phyloP scores from a whole-genome alignment of 225 moss, liverwort and hornwort species.

The Antitrichia curtipendula region DNA sequence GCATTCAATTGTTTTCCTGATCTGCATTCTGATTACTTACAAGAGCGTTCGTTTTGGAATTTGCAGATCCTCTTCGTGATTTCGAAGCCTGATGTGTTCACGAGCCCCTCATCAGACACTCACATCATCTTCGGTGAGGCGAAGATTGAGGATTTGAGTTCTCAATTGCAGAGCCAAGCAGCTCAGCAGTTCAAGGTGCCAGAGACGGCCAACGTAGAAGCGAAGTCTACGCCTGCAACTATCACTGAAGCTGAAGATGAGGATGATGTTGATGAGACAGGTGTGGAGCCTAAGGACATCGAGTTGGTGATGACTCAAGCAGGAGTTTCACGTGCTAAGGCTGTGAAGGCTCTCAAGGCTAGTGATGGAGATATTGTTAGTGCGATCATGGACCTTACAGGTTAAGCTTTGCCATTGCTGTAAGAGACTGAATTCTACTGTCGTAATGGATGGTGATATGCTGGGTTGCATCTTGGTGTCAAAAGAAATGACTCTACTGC shows the following conservation, averaged over 20 bases:
- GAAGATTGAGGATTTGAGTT: slow-evolving; percentile 97
- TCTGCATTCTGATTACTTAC: neutral
- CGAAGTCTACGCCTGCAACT: slow-evolving; percentile 83
- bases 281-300: slow-evolving; percentile 97
- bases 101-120: slow-evolving; percentile 96
- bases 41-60: neutral
- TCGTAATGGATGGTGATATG: slow-evolving; percentile 5
- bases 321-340: slow-evolving; percentile 83
- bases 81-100: slow-evolving; percentile 97
- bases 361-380: slow-evolving; percentile 92
- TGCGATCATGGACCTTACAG: slow-evolving; percentile 96
- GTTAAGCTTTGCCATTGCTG: slow-evolving; percentile 1
- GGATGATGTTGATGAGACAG: slow-evolving; percentile 82
- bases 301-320: slow-evolving; percentile 99
- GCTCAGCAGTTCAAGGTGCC: slow-evolving; percentile 98
- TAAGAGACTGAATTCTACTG: slow-evolving; percentile 8
- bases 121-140: slow-evolving; percentile 99
- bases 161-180: slow-evolving; percentile 92
- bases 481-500: neutral
- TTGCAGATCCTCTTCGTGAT: slow-evolving; percentile 91
- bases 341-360: slow-evolving; percentile 77
- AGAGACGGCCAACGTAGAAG: slow-evolving; percentile 64
- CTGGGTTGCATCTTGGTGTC: slow-evolving; percentile 10
- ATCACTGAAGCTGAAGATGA: slow-evolving; percentile 74
- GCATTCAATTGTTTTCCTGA: neutral